These are phyloP conservation scores for Lasiodiplodia theobromae DNA, from an alignment of 2,329 filamentous ascomycete genomes.

Conservation along the genomic window DNA sequence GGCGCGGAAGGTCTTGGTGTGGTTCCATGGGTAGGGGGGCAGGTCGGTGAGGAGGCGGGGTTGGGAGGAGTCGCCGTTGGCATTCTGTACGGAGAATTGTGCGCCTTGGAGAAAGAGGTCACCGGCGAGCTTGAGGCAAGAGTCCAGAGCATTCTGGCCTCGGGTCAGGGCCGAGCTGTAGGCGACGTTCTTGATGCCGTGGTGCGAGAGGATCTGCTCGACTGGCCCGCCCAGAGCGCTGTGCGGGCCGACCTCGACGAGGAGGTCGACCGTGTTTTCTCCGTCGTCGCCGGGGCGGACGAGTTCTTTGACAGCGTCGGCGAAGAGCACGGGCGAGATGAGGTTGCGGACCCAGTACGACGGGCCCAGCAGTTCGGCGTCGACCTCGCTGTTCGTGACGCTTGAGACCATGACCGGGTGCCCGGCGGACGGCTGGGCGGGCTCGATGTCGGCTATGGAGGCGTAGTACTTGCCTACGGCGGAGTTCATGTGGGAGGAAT, in stretches of 20 bases:
- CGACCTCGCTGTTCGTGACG: background rate
- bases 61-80: conserved; percentile 8
- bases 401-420: conserved; percentile 14
- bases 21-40: conserved; percentile 40
- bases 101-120: background rate
- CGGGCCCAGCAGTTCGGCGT: background rate
- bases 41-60: conserved; percentile 34
- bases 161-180: conserved; percentile 28
- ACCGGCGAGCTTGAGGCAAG: background rate
- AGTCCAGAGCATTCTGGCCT: background rate
- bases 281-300: background rate
- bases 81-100: background rate
- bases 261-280: background rate
- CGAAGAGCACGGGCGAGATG: conserved; percentile 28
- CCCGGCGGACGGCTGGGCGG: background rate
- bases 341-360: conserved; percentile 28
- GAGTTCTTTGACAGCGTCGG: conserved; percentile 30
- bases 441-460: background rate
- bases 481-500: conserved; percentile 32
- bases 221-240: conserved; percentile 33
- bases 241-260: conserved; percentile 35
- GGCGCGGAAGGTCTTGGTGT: conserved; percentile 34
- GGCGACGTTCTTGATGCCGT: background rate
- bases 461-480: conserved; percentile 27
- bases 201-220: conserved; percentile 27